Conservation (phyloP, 2,329 filamentous ascomycete genomes). For the Hypoxylon sp. region DNA sequence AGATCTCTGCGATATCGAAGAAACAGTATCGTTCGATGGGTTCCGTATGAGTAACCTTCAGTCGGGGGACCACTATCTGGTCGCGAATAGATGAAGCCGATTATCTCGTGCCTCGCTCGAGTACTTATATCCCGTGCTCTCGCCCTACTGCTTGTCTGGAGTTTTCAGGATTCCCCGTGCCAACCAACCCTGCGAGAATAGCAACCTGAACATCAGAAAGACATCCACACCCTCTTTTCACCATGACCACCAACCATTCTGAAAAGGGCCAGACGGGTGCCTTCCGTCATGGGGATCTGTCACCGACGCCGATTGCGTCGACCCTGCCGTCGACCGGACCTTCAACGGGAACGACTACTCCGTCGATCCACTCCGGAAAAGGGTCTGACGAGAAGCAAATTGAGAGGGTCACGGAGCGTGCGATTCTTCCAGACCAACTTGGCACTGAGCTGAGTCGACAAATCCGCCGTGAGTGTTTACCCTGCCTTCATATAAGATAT, state of each 20-base stretch:
- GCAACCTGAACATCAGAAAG: conserved; percentile 32
- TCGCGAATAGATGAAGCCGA: conserved; percentile 25
- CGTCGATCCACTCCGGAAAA: conserved; percentile 43
- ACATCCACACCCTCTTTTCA: conserved; percentile 41
- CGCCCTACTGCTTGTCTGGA: conserved; percentile 16
- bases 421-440: conserved; percentile 47
- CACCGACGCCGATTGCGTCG: conserved; percentile 37
- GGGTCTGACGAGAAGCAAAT: conserved; percentile 42
- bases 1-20: conserved; percentile 39
- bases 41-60: conserved; percentile 25
- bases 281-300: conserved; percentile 38
- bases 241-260: conserved; percentile 41
- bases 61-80: conserved; percentile 8
- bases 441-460: conserved; percentile 48
- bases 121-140: conserved; percentile 40
- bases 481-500: neutral
- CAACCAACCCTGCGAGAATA: conserved; percentile 38
- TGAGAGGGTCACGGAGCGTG: conserved; percentile 39
- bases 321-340: conserved; percentile 37
- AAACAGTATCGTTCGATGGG: conserved; percentile 37
- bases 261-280: conserved; percentile 42
- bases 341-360: conserved; percentile 46
- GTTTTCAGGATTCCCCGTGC: conserved; percentile 38
- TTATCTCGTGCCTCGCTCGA: conserved; percentile 14
- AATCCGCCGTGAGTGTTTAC: conserved; percentile 49